phyloP scores from a whole-genome alignment of 202 grass and related monocot genomes.

The Panicum hallii region DNA sequence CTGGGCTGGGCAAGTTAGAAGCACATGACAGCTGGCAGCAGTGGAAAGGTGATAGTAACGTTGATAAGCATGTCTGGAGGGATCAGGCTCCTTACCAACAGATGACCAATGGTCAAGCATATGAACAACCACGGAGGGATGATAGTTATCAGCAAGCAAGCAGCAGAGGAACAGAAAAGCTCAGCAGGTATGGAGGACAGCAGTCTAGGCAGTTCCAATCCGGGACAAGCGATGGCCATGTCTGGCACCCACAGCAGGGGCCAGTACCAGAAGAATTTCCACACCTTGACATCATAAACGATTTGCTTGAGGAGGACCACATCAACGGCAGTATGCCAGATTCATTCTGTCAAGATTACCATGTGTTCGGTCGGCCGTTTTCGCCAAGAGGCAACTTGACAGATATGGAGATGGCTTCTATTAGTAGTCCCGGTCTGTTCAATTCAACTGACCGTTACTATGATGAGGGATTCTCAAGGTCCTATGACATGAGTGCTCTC shows the following conservation, averaged over 20 bases:
- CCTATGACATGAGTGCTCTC: slow-evolving; percentile 57
- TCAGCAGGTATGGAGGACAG: slow-evolving; percentile 41
- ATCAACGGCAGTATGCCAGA: slow-evolving; percentile 52
- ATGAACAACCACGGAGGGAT: slow-evolving; percentile 50
- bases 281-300: slow-evolving; percentile 97
- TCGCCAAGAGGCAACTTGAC: slow-evolving; percentile 47
- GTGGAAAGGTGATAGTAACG: slow-evolving; percentile 48
- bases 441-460: slow-evolving; percentile 58
- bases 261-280: slow-evolving; percentile 77
- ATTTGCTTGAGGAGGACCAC: slow-evolving; percentile 89
- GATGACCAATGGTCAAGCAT: slow-evolving; percentile 41
- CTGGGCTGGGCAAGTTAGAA: slow-evolving; percentile 66
- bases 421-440: slow-evolving; percentile 52
- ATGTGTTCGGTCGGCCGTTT: slow-evolving; percentile 55
- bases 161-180: slow-evolving; percentile 51
- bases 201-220: slow-evolving; percentile 51
- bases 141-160: slow-evolving; percentile 47
- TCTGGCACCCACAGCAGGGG: slow-evolving; percentile 59
- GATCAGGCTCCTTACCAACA: slow-evolving; percentile 48
- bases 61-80: slow-evolving; percentile 51
- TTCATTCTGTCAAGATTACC: slow-evolving; percentile 50
- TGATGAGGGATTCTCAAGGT: slow-evolving; percentile 49
- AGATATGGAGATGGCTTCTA: slow-evolving; percentile 42
- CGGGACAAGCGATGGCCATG: slow-evolving; percentile 41
- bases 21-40: slow-evolving; percentile 50